These are phyloP conservation scores for Saccharomyces hybrid DNA, from an alignment of 1,139 yeast species.

Conservation along the genomic window DNA sequence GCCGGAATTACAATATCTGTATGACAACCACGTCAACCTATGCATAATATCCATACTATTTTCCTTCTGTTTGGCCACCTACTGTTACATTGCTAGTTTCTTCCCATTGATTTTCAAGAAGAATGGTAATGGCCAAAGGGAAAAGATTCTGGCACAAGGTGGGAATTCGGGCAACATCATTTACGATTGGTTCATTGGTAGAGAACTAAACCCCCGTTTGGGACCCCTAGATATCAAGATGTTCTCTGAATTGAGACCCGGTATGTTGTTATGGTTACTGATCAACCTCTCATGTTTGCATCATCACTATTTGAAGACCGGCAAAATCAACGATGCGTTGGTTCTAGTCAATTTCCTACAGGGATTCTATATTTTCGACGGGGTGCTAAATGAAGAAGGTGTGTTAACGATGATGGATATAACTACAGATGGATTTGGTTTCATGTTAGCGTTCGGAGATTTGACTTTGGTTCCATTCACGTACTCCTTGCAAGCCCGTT, in stretches of 20 bases:
- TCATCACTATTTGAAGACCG: constrained; percentile 60
- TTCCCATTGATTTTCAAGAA: constrained; percentile 40
- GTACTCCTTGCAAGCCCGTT: constrained; percentile 79
- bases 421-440: constrained; percentile 94
- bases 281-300: constrained; percentile 75
- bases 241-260: constrained; percentile 93
- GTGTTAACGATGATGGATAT: constrained; percentile 89
- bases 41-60: constrained; percentile 57
- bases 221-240: constrained; percentile 82
- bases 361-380: constrained; percentile 79
- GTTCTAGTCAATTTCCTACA: constrained; percentile 62
- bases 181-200: constrained; percentile 95
- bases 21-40: constrained; percentile 59
- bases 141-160: constrained; percentile 70
- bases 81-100: constrained; percentile 63
- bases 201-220: constrained; percentile 87
- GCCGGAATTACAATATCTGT: constrained; percentile 75
- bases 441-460: constrained; percentile 92
- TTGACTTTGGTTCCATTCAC: constrained; percentile 91
- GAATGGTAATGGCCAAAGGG: constrained; percentile 52
- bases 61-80: constrained; percentile 53
- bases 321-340: constrained; percentile 65
- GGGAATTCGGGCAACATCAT: constrained; percentile 74
- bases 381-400: constrained; percentile 86
- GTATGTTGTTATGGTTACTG: constrained; percentile 77